phyloP scores from a whole-genome alignment of 768 basidiomycete species.

The Podaxis pistillaris region DNA sequence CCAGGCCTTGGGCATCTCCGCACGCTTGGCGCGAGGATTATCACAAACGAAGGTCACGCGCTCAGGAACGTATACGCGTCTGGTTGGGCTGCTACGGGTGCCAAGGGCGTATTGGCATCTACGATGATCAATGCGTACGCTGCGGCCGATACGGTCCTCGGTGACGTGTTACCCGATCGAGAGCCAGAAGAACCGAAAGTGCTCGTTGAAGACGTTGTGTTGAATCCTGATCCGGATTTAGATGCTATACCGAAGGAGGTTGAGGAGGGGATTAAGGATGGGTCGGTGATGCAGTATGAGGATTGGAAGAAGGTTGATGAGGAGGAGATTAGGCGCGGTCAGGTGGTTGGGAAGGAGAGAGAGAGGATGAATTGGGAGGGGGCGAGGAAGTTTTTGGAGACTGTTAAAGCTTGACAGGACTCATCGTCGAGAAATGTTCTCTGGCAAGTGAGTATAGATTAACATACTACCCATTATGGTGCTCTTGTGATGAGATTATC shows the following conservation, averaged over 20 bases:
- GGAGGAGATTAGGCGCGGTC: slow-evolving; percentile 67
- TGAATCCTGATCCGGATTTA: slow-evolving; percentile 37
- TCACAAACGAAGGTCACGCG: slow-evolving; percentile 32
- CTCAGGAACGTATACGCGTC: slow-evolving; percentile 79
- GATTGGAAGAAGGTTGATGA: slow-evolving; percentile 76
- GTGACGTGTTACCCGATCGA: slow-evolving; percentile 40
- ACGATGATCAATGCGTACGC: slow-evolving; percentile 93
- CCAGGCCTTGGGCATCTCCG: slow-evolving; percentile 53
- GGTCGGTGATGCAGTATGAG: slow-evolving; percentile 55
- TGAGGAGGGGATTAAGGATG: slow-evolving; percentile 35
- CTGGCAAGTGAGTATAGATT: no score
- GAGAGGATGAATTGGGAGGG: slow-evolving; percentile 76
- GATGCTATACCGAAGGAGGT: slow-evolving; percentile 52
- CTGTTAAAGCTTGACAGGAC: not conserved
- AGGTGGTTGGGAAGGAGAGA: slow-evolving; percentile 60
- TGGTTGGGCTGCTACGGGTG: slow-evolving; percentile 92
- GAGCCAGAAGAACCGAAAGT: slow-evolving; percentile 9
- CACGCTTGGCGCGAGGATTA: slow-evolving; percentile 48
- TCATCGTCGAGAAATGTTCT: no score
- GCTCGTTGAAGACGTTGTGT: slow-evolving; percentile 14
- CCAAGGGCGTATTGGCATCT: slow-evolving; percentile 85
- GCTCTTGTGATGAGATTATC: no score
- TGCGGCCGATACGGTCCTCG: slow-evolving; percentile 68
- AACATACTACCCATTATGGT: no score
- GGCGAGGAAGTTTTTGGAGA: slow-evolving; percentile 30